Percentiles rank a stretch among this genome's conserved stretches.
Evolutionary conservation across 352 stramenopile genomes (phyloP).

Genomic region (Thraustotheca clavata): DNA sequence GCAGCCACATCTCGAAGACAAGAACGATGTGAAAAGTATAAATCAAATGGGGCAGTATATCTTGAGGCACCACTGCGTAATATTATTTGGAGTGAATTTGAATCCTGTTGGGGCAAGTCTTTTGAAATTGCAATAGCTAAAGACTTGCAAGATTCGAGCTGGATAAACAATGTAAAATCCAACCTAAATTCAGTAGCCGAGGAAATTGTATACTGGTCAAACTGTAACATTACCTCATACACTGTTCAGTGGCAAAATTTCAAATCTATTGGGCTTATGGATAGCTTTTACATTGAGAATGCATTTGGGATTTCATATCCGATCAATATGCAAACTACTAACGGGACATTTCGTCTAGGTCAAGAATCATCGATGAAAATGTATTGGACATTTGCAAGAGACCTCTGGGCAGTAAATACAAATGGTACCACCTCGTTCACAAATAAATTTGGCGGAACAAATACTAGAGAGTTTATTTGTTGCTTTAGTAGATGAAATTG

Average conservation of each 20-base stretch:
- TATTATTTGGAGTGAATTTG: not conserved
- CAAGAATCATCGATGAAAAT: slow-evolving; percentile 11
- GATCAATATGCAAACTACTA: not conserved
- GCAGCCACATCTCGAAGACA: not conserved
- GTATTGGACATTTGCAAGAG: slow-evolving; percentile 11
- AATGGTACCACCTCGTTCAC: too few species aligned
- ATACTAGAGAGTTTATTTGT: too few species aligned
- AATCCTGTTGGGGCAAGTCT: not conserved
- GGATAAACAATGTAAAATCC: too few species aligned
- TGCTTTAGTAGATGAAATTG: too few species aligned
- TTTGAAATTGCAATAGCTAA: not conserved
- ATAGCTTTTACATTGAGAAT: slow-evolving; percentile 5
- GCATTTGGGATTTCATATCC: not conserved
- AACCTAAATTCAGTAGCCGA: too few species aligned
- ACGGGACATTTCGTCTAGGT: not conserved
- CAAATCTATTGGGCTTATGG: not conserved
- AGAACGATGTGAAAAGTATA: slow-evolving; percentile 1
- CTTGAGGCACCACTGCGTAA: slow-evolving; percentile 1
- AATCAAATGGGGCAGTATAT: not conserved
- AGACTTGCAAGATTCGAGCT: too few species aligned
- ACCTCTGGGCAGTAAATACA: slow-evolving; percentile 10
- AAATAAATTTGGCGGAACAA: too few species aligned
- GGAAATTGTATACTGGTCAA: too few species aligned
- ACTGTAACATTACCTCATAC: too few species aligned
- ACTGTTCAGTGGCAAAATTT: slow-evolving; percentile 17